Percentiles rank a stretch among this genome's conserved stretches.
phyloP scores from a whole-genome alignment of 805 yeast genomes.

The Isabelozyma pseudorhagii region DNA sequence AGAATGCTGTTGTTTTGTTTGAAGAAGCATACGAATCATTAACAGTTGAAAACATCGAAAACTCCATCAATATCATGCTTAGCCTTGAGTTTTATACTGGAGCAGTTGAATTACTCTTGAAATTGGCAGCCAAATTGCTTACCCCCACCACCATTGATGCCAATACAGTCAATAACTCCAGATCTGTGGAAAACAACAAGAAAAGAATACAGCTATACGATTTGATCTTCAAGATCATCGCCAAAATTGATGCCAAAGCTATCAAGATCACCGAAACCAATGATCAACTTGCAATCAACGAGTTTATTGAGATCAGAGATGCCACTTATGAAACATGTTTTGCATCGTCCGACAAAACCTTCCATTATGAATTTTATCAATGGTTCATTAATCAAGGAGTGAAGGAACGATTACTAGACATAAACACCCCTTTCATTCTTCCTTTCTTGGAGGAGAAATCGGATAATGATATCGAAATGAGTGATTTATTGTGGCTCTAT shows the following conservation, averaged over 20 bases:
- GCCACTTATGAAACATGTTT: conserved; percentile 73
- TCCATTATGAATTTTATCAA: conserved; percentile 88
- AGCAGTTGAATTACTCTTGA: conserved; percentile 77
- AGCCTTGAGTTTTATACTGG: conserved; percentile 78
- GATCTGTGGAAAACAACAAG: conserved; percentile 11
- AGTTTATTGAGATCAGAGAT: conserved; percentile 60
- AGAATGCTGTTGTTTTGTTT: conserved; percentile 71
- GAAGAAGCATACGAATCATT: conserved; percentile 78
- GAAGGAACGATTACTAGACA: conserved; percentile 71
- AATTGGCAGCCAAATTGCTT: conserved; percentile 58
- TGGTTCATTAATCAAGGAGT: conserved; percentile 83
- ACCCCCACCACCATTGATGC: conserved; percentile 4
- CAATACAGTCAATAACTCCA: conserved; percentile 1
- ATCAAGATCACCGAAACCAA: conserved; percentile 38
- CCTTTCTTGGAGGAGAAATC: conserved; percentile 73
- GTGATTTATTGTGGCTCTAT: conserved; percentile 84
- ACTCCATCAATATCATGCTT: conserved; percentile 74
- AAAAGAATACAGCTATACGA: conserved; percentile 54
- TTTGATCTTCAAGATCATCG: conserved; percentile 70
- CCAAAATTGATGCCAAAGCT: conserved; percentile 66
- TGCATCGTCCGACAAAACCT: conserved; percentile 71
- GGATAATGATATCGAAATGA: conserved; percentile 61
- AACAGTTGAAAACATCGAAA: conserved; percentile 74
- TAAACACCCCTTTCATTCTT: conserved; percentile 78
- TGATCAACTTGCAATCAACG: conserved; percentile 42